These are phyloP conservation scores for Entrophospora sp. DNA, from an alignment of 192 early-diverging fungal genomes.

Conservation along the genomic window DNA sequence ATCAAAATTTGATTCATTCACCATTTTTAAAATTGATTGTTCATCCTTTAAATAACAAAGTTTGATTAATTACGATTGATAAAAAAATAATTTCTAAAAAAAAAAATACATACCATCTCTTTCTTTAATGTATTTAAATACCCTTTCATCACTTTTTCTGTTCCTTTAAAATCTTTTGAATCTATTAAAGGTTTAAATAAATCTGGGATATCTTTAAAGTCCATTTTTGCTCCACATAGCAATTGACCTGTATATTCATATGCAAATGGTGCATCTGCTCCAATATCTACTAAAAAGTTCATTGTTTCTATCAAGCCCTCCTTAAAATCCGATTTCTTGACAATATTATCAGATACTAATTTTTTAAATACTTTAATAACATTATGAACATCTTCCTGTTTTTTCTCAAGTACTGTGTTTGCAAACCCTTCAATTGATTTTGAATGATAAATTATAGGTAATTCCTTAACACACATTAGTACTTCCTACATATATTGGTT, in stretches of 20 bases:
- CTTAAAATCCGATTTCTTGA: conserved; percentile 44
- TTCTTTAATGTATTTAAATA: neutral
- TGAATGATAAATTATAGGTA: conserved; percentile 23
- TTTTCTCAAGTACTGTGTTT: conserved; percentile 39
- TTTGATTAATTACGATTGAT: neutral
- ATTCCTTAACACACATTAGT: conserved; percentile 57
- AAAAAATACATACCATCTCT: neutral
- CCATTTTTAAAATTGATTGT: neutral
- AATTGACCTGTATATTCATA: conserved; percentile 57
- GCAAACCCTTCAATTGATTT: conserved; percentile 26
- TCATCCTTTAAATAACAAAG: neutral
- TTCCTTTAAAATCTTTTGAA: neutral
- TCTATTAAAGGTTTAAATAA: conserved; percentile 30
- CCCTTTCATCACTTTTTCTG: conserved; percentile 1
- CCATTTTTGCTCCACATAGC: conserved; percentile 42
- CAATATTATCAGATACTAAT: conserved; percentile 32
- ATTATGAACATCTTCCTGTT: conserved; percentile 43
- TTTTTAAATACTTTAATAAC: conserved; percentile 47
- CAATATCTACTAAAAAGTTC: conserved; percentile 62
- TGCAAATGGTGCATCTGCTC: conserved; percentile 61
- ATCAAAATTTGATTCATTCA: conserved; percentile 5
- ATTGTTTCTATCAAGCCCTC: conserved; percentile 41
- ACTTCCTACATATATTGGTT: conserved; percentile 56
- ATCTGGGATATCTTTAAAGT: conserved; percentile 35
- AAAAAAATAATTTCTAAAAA: neutral